Evolutionary conservation across 306 rosid genomes (phyloP).

Genomic region (Casuarina cunninghamiana): DNA sequence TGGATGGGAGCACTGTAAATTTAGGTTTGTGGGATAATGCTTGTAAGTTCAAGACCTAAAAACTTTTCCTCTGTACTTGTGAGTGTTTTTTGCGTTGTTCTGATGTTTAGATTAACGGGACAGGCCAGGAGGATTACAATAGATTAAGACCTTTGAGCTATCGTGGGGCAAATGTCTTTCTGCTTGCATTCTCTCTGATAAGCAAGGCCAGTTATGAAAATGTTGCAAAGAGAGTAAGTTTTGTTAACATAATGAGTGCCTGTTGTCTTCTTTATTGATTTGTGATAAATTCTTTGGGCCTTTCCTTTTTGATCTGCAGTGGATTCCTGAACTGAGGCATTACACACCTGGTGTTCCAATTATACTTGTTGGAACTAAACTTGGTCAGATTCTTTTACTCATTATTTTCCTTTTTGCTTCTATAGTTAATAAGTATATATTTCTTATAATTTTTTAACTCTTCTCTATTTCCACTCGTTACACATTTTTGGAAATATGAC

Average conservation of each 20-base stretch:
- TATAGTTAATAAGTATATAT: too few relatives aligned
- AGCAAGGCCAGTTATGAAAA: slow-evolving; percentile 99
- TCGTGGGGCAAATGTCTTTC: slow-evolving; percentile 96
- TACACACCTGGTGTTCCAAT: slow-evolving; percentile 97
- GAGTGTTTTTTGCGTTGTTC: slow-evolving; percentile 9
- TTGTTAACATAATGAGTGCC: neutral
- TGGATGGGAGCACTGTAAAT: slow-evolving; percentile 86
- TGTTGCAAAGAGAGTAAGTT: slow-evolving; percentile 79
- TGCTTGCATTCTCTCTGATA: slow-evolving; percentile 91
- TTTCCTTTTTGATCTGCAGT: slow-evolving; percentile 42
- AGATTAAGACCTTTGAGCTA: slow-evolving; percentile 96
- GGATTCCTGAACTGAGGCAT: slow-evolving; percentile 97
- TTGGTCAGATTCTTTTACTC: slow-evolving; percentile 67
- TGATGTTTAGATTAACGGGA: slow-evolving; percentile 43
- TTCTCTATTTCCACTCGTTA: neutral
- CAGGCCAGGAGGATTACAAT: slow-evolving; percentile 99
- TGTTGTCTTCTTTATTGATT: neutral
- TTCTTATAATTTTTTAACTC: neutral
- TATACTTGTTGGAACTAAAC: slow-evolving; percentile 94
- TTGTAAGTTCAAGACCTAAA: slow-evolving; percentile 40
- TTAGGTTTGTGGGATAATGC: slow-evolving; percentile 96
- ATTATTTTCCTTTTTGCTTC: slow-evolving; percentile 6
- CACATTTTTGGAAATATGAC: neutral
- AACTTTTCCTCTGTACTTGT: slow-evolving; percentile 8
- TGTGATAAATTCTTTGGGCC: neutral